phyloP scores from a whole-genome alignment of 208 protist species.

The Leptomonas pyrrhocoris region DNA sequence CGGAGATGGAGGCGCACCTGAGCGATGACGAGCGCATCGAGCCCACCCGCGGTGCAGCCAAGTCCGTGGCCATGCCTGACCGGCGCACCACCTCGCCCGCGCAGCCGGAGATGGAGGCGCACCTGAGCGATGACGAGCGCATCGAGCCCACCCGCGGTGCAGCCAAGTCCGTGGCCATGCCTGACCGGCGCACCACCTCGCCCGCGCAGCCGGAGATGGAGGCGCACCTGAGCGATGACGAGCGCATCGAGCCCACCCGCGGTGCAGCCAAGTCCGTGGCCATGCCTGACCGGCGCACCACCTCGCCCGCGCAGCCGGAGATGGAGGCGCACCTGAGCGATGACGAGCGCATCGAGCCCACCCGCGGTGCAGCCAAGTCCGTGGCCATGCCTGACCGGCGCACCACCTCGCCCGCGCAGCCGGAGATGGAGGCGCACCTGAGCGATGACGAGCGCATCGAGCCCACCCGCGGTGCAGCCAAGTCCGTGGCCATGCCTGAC shows the following conservation, averaged over 20 bases:
- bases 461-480: not conserved
- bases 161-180: conserved; percentile 9
- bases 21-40: no score
- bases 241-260: not conserved
- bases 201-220: not conserved
- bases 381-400: not conserved
- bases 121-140: conserved; percentile 8
- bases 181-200: not conserved
- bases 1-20: no score
- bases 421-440: conserved; percentile 1
- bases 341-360: conserved; percentile 6
- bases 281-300: not conserved
- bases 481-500: conserved; percentile 7
- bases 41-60: not conserved
- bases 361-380: not conserved
- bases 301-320: not conserved
- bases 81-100: not conserved
- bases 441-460: not conserved
- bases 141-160: conserved; percentile 1
- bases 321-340: conserved; percentile 1
- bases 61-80: not conserved
- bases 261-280: not conserved
- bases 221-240: conserved; percentile 2
- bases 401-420: not conserved
- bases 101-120: conserved; percentile 3